phyloP scores from a whole-genome alignment of 306 rosid genomes.

The Pueraria montana region DNA sequence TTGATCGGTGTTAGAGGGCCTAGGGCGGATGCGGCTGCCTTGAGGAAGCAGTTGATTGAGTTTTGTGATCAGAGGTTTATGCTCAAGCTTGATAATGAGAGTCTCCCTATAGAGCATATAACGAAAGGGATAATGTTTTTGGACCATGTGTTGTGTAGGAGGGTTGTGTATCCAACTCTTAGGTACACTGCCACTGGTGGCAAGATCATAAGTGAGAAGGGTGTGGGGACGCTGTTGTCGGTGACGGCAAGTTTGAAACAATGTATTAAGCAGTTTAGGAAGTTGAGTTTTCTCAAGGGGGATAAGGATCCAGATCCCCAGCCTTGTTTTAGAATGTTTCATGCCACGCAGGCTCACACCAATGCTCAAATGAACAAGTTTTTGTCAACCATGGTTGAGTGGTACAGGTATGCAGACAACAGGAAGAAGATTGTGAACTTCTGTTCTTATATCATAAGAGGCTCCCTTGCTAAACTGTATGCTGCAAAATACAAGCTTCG shows the following conservation, averaged over 20 bases:
- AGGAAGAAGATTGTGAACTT: conserved; percentile 91
- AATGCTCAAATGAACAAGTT: conserved; percentile 99
- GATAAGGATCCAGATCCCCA: conserved; percentile 98
- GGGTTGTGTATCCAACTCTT: conserved; percentile 96
- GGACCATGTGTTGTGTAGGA: conserved; percentile 89
- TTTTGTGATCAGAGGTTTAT: conserved; percentile 90
- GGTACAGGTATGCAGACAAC: conserved; percentile 97
- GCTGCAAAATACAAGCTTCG: conserved; percentile 98
- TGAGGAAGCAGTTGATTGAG: conserved; percentile 91
- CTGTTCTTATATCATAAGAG: conserved; percentile 88
- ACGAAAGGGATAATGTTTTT: conserved; percentile 98
- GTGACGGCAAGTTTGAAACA: conserved; percentile 96
- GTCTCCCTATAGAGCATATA: conserved; percentile 94
- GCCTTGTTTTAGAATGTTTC: conserved; percentile 98
- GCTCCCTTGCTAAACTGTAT: conserved; percentile 97
- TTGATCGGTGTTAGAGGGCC: conserved; percentile 93
- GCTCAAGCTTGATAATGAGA: conserved; percentile 94
- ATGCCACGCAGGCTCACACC: conserved; percentile 98
- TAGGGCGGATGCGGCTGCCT: conserved; percentile 83
- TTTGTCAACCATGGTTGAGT: conserved; percentile 86
- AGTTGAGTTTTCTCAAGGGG: conserved; percentile 86
- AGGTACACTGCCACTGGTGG: conserved; percentile 97
- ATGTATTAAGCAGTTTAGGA: conserved; percentile 91
- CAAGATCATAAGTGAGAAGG: conserved; percentile 94
- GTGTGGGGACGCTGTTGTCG: conserved; percentile 94